A percentile compares a stretch with the other conserved stretches of the same genome.
Conservation (phyloP, 2,329 filamentous ascomycete genomes). For the Lachnellula hyalina region DNA sequence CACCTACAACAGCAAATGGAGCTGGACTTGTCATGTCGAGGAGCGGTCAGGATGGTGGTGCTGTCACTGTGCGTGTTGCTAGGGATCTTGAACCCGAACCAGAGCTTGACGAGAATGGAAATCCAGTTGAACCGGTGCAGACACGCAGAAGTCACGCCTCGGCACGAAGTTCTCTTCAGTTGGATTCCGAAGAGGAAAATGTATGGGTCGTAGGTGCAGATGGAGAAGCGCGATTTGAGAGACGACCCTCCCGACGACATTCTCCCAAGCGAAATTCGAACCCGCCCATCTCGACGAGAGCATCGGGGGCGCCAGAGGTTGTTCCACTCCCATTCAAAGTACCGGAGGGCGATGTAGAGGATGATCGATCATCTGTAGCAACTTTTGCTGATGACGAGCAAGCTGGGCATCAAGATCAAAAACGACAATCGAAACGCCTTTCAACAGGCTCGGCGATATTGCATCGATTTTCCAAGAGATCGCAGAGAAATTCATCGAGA, state of each 20-base stretch:
- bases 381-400: slow-evolving; percentile 61
- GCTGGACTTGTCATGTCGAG: slow-evolving; percentile 39
- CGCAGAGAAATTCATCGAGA: slow-evolving; percentile 10
- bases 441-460: slow-evolving; percentile 42
- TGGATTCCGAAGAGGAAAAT: slow-evolving; percentile 31
- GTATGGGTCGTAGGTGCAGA: slow-evolving; percentile 30
- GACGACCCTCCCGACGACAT: slow-evolving; percentile 23
- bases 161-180: slow-evolving; percentile 13
- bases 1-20: slow-evolving; percentile 30
- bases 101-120: slow-evolving; percentile 29
- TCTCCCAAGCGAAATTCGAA: slow-evolving; percentile 23
- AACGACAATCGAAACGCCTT: slow-evolving; percentile 44
- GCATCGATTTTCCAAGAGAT: slow-evolving; percentile 19
- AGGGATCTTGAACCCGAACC: slow-evolving; percentile 16
- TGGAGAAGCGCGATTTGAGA: slow-evolving; percentile 28
- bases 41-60: slow-evolving; percentile 33
- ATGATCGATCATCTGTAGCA: slow-evolving; percentile 61
- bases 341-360: slow-evolving; percentile 41
- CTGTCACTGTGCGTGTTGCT: slow-evolving; percentile 22
- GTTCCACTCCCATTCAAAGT: slow-evolving; percentile 63
- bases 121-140: slow-evolving; percentile 49
- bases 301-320: slow-evolving; percentile 41
- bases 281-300: slow-evolving; percentile 34
- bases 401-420: slow-evolving; percentile 40
- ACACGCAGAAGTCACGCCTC: slow-evolving; percentile 39